A percentile compares a stretch with the other conserved stretches of the same genome.
phyloP scores from a whole-genome alignment of 2,329 filamentous ascomycete genomes.

The Falciphora oryzae region DNA sequence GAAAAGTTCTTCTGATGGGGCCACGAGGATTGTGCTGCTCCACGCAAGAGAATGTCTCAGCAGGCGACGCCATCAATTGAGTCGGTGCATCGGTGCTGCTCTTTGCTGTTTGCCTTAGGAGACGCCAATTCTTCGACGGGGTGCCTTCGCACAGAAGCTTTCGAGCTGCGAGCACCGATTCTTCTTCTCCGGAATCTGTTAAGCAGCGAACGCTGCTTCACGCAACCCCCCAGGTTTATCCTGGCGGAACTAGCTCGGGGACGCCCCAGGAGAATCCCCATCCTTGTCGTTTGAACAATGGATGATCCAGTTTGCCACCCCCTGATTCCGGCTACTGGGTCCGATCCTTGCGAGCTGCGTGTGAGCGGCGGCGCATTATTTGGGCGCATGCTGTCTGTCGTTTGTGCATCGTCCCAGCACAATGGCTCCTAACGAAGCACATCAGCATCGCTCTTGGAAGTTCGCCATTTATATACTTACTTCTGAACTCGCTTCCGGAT shows the following conservation, averaged over 20 bases:
- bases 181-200: not conserved
- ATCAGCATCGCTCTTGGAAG: not conserved
- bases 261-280: not conserved
- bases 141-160: not conserved
- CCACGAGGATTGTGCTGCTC: not conserved
- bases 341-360: not conserved
- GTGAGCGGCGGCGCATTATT: not conserved
- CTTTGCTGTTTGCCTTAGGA: too few species aligned
- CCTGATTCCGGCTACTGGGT: not conserved
- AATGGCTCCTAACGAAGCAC: not conserved
- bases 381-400: not conserved
- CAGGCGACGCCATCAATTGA: not conserved
- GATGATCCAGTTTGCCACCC: not conserved
- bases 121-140: not conserved
- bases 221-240: not conserved
- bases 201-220: constrained; percentile 7
- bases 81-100: too few species aligned
- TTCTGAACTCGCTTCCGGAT: not conserved
- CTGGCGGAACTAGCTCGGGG: not conserved
- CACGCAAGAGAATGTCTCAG: not conserved
- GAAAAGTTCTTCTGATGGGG: not conserved
- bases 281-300: not conserved
- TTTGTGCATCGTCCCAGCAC: not conserved
- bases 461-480: not conserved
- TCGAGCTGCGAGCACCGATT: not conserved